These are phyloP conservation scores for Wickerhamiella bombiphila DNA, from an alignment of 805 yeast genomes.

Conservation along the genomic window DNA sequence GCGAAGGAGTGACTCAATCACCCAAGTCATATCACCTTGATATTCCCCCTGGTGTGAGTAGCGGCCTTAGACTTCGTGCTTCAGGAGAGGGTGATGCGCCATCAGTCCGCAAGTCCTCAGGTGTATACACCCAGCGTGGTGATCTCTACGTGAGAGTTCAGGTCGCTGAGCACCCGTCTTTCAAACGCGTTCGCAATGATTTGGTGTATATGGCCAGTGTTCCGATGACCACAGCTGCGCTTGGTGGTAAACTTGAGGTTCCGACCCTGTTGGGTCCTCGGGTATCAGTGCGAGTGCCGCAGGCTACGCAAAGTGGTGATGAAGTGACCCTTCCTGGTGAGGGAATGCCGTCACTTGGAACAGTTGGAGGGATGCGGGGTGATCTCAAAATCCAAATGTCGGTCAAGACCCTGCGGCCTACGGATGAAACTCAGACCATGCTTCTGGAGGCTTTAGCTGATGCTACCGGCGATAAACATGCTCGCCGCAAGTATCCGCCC, in stretches of 20 bases:
- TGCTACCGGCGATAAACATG: conserved; percentile 64
- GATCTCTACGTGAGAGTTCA: conserved; percentile 73
- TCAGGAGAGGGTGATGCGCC: conserved; percentile 90
- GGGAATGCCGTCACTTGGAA: conserved; percentile 60
- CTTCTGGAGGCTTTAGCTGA: conserved; percentile 90
- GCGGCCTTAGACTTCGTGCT: conserved; percentile 73
- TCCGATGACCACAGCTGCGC: conserved; percentile 89
- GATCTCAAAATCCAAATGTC: conserved; percentile 61
- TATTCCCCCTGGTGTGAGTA: conserved; percentile 76
- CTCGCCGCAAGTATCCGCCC: conserved; percentile 44
- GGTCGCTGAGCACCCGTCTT: conserved; percentile 59
- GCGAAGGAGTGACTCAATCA: conserved; percentile 66
- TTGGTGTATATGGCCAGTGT: conserved; percentile 52
- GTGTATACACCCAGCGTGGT: conserved; percentile 59
- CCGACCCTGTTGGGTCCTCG: conserved; percentile 69
- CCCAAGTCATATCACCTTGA: conserved; percentile 64
- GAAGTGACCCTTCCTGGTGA: conserved; percentile 62
- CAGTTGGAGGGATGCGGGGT: conserved; percentile 48
- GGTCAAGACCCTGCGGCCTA: conserved; percentile 59
- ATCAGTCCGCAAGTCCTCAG: conserved; percentile 53
- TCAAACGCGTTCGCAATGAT: conserved; percentile 52
- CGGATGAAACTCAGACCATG: conserved; percentile 72
- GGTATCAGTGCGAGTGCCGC: conserved; percentile 62
- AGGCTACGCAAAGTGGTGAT: conserved; percentile 72
- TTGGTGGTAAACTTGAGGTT: conserved; percentile 83